phyloP scores from a whole-genome alignment of 257 asterid genomes.

The Echium plantagineum region DNA sequence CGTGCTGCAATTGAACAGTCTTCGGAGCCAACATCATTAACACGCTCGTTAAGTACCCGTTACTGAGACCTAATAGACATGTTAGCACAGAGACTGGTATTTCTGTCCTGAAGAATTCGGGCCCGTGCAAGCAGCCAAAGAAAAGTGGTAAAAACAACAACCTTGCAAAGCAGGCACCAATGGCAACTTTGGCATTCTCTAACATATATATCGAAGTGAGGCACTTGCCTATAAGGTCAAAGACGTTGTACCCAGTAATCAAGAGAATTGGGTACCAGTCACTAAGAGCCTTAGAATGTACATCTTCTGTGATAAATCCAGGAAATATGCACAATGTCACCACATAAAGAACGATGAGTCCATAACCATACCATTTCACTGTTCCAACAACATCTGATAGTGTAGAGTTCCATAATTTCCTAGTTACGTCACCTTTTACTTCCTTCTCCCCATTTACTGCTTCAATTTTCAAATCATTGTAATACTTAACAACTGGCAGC shows the following conservation, averaged over 20 bases:
- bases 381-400: slow-evolving; percentile 61
- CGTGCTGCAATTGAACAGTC: slow-evolving; percentile 56
- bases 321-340: slow-evolving; percentile 87
- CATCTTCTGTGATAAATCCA: slow-evolving; percentile 86
- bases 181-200: slow-evolving; percentile 51
- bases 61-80: slow-evolving; percentile 81
- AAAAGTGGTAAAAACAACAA: slow-evolving; percentile 71
- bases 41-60: slow-evolving; percentile 70
- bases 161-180: slow-evolving; percentile 59
- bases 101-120: slow-evolving; percentile 58
- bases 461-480: slow-evolving; percentile 44
- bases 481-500: slow-evolving; percentile 75
- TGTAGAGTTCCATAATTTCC: slow-evolving; percentile 54
- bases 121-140: slow-evolving; percentile 86
- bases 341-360: slow-evolving; percentile 42
- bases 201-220: slow-evolving; percentile 49
- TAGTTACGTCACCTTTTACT: slow-evolving; percentile 54
- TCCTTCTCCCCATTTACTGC: slow-evolving; percentile 63
- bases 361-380: slow-evolving; percentile 76
- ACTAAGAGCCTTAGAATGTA: slow-evolving; percentile 53
- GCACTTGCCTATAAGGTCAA: slow-evolving; percentile 69
- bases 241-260: slow-evolving; percentile 63
- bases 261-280: slow-evolving; percentile 86
- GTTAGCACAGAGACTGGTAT: slow-evolving; percentile 64
- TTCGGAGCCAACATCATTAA: slow-evolving; percentile 72